phyloP scores from a whole-genome alignment of 345 rosid species.

The Streptanthus diversifolius region DNA sequence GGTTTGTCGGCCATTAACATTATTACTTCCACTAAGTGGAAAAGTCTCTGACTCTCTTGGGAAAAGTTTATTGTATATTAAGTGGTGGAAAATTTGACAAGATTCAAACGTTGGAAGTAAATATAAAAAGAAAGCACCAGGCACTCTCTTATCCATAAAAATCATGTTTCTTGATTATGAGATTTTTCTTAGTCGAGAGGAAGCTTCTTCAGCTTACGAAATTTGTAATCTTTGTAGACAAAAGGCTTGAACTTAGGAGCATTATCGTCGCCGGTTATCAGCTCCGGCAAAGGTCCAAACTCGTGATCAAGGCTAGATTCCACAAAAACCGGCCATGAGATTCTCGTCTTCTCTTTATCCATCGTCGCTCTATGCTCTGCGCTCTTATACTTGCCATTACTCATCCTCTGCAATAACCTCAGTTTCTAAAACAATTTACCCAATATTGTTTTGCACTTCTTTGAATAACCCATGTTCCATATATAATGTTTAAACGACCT shows the following conservation, averaged over 20 bases:
- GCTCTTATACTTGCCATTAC: slow-evolving; percentile 57
- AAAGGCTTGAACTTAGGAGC: slow-evolving; percentile 49
- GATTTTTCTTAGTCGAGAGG: slow-evolving; percentile 33
- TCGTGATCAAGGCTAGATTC: slow-evolving; percentile 57
- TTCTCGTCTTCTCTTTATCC: slow-evolving; percentile 50
- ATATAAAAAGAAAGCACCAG: too few species aligned
- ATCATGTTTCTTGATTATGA: background rate
- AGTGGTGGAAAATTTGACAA: too few species aligned
- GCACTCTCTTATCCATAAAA: too few species aligned
- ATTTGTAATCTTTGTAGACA: slow-evolving; percentile 8
- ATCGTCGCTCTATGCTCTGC: slow-evolving; percentile 57
- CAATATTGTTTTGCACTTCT: background rate
- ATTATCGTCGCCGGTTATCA: slow-evolving; percentile 28
- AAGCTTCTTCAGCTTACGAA: background rate
- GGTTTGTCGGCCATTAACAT: background rate
- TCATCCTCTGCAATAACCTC: slow-evolving; percentile 45
- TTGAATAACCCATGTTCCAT: too few species aligned
- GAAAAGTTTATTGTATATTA: too few species aligned
- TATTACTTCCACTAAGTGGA: background rate
- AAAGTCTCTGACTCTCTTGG: too few species aligned
- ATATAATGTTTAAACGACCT: too few species aligned
- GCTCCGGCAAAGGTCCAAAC: slow-evolving; percentile 55
- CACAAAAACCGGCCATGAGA: slow-evolving; percentile 85
- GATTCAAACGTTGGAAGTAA: too few species aligned
- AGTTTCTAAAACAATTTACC: background rate